These are phyloP conservation scores for Haematococcus lacustris DNA, from an alignment of 139 green algal genomes.

Conservation along the genomic window DNA sequence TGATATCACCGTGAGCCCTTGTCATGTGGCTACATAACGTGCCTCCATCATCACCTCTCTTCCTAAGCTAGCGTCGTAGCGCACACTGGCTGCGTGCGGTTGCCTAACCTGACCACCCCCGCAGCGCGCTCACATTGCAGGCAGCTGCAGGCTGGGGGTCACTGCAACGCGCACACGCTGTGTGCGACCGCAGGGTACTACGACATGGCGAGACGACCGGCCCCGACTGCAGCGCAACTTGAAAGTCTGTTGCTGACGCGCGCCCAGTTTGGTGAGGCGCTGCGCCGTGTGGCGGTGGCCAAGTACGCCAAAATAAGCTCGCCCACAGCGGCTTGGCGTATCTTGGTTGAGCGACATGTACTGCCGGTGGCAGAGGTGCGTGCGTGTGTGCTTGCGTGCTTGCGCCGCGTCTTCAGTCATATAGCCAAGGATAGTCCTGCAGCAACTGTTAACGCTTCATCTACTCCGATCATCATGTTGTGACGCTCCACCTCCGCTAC, in stretches of 20 bases:
- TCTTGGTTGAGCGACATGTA: slow-evolving; percentile 48
- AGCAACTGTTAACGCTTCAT: neutral
- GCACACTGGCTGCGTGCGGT: too few relatives aligned
- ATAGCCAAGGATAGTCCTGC: neutral
- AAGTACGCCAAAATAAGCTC: slow-evolving; percentile 44
- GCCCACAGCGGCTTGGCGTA: slow-evolving; percentile 33
- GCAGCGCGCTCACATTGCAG: too few relatives aligned
- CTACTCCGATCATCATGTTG: neutral
- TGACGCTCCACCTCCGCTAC: too few relatives aligned
- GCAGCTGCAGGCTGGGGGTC: too few relatives aligned
- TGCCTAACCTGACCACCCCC: too few relatives aligned
- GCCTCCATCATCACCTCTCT: too few relatives aligned
- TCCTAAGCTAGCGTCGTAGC: too few relatives aligned
- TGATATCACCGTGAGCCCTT: too few relatives aligned
- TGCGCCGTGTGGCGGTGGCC: slow-evolving; percentile 19
- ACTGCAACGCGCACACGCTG: too few relatives aligned
- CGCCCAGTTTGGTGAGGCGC: slow-evolving; percentile 11
- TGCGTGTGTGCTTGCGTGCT: neutral
- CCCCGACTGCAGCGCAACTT: neutral
- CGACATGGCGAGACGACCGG: too few relatives aligned
- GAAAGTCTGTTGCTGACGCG: slow-evolving; percentile 1
- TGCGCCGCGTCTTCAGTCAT: neutral
- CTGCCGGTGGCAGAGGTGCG: slow-evolving; percentile 31
- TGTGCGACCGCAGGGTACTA: too few relatives aligned
- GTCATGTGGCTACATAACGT: too few relatives aligned